Percentiles rank a stretch among this genome's conserved stretches.
Conservation (phyloP, 306 rosid genomes). For the Vicia villosa region DNA sequence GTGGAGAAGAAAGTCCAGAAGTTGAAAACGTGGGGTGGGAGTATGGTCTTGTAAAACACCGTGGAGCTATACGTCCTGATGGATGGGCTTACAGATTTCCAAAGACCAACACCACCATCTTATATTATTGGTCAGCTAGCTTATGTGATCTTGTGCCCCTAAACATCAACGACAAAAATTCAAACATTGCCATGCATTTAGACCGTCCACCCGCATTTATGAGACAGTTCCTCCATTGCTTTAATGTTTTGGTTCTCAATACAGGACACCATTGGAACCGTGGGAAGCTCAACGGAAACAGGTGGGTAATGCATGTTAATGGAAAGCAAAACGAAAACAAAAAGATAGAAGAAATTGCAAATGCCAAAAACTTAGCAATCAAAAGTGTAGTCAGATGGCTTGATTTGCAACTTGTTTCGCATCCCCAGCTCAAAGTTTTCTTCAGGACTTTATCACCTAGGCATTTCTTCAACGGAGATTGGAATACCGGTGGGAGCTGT, state of each 20-base stretch:
- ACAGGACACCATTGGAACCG: slow-evolving; percentile 98
- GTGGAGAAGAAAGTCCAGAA: slow-evolving; percentile 71
- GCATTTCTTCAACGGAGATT: slow-evolving; percentile 85
- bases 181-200: slow-evolving; percentile 85
- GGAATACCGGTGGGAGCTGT: slow-evolving; percentile 91
- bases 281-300: slow-evolving; percentile 72
- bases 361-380: slow-evolving; percentile 78
- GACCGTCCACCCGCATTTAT: slow-evolving; percentile 88
- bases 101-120: slow-evolving; percentile 76
- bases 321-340: slow-evolving; percentile 66
- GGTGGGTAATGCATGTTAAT: slow-evolving; percentile 80
- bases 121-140: slow-evolving; percentile 95
- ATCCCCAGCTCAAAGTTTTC: slow-evolving; percentile 75
- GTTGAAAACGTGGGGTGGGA: slow-evolving; percentile 72
- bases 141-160: slow-evolving; percentile 76
- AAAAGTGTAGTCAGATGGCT: slow-evolving; percentile 71
- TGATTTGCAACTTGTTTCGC: slow-evolving; percentile 65
- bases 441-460: slow-evolving; percentile 88
- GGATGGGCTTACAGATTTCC: slow-evolving; percentile 95
- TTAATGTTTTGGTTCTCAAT: slow-evolving; percentile 83
- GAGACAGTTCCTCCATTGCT: slow-evolving; percentile 59
- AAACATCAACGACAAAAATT: slow-evolving; percentile 46
- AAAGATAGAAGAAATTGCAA: slow-evolving; percentile 52
- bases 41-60: slow-evolving; percentile 74
- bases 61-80: slow-evolving; percentile 86